These are phyloP conservation scores for Akanthomyces uredinophilus DNA, from an alignment of 2,329 filamentous ascomycete species.

Conservation along the genomic window DNA sequence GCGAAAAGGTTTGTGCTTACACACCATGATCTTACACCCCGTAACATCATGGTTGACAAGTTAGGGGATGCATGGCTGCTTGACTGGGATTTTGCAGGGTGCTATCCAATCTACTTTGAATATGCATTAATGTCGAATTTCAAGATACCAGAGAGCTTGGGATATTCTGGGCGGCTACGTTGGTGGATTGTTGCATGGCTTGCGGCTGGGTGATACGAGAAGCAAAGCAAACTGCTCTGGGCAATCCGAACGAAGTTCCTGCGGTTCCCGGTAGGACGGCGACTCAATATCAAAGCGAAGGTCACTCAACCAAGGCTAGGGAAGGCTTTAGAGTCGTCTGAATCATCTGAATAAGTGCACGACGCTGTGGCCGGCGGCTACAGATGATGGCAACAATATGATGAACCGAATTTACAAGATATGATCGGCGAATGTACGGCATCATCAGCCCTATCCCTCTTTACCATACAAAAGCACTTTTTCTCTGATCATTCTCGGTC, in stretches of 20 bases:
- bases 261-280: neutral
- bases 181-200: neutral
- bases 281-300: too few relatives aligned
- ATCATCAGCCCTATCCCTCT: too few relatives aligned
- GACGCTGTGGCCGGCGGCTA: too few relatives aligned
- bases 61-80: neutral
- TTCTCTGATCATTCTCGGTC: too few relatives aligned
- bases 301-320: too few relatives aligned
- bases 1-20: neutral
- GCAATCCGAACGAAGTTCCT: neutral
- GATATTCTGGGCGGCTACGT: neutral
- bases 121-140: constrained; percentile 1
- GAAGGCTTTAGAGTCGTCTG: too few relatives aligned
- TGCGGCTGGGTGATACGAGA: neutral
- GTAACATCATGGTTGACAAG: neutral
- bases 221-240: neutral
- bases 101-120: constrained; percentile 1
- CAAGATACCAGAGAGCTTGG: neutral
- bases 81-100: constrained; percentile 1
- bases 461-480: too few relatives aligned
- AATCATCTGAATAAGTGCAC: too few relatives aligned
- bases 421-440: too few relatives aligned
- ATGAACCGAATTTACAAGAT: too few relatives aligned
- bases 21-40: neutral
- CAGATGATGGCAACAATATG: too few relatives aligned